phyloP scores from a whole-genome alignment of 495 filamentous ascomycete species.

The Echria macrotheca region DNA sequence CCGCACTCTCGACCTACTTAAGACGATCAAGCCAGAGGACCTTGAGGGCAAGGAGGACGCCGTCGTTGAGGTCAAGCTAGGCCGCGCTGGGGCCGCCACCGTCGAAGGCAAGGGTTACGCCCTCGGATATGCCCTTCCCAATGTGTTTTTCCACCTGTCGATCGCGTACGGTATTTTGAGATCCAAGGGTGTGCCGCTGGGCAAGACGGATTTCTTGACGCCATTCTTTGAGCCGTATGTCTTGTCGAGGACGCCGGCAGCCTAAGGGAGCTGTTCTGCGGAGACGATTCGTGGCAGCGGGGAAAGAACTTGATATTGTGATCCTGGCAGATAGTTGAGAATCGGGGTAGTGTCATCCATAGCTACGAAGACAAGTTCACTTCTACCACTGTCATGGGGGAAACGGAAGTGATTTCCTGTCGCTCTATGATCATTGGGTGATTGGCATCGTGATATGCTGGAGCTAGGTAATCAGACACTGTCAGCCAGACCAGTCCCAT shows the following conservation, averaged over 20 bases:
- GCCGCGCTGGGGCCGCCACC: neutral
- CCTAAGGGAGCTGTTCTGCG: neutral
- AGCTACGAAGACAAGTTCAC: too few relatives aligned
- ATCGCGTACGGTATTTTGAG: slow-evolving; percentile 52
- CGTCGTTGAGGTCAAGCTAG: neutral
- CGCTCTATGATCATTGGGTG: too few relatives aligned
- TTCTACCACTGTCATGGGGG: too few relatives aligned
- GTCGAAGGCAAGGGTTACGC: neutral
- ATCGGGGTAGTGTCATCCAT: too few relatives aligned
- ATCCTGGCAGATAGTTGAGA: too few relatives aligned
- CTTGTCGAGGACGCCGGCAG: neutral
- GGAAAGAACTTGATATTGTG: too few relatives aligned
- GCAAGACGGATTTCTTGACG: slow-evolving; percentile 43
- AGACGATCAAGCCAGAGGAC: neutral
- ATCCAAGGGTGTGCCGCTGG: slow-evolving; percentile 49
- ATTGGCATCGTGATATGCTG: too few relatives aligned
- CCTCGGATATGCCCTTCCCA: slow-evolving; percentile 18
- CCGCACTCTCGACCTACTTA: neutral
- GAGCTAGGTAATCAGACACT: too few relatives aligned
- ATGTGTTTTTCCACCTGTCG: slow-evolving; percentile 54
- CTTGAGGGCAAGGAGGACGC: neutral
- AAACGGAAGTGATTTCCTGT: too few relatives aligned
- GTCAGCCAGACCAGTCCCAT: too few relatives aligned
- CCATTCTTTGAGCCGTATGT: neutral
- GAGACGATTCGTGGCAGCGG: too few relatives aligned